phyloP scores from a whole-genome alignment of 2,329 filamentous ascomycete species.

The Calonectria henricotiae region DNA sequence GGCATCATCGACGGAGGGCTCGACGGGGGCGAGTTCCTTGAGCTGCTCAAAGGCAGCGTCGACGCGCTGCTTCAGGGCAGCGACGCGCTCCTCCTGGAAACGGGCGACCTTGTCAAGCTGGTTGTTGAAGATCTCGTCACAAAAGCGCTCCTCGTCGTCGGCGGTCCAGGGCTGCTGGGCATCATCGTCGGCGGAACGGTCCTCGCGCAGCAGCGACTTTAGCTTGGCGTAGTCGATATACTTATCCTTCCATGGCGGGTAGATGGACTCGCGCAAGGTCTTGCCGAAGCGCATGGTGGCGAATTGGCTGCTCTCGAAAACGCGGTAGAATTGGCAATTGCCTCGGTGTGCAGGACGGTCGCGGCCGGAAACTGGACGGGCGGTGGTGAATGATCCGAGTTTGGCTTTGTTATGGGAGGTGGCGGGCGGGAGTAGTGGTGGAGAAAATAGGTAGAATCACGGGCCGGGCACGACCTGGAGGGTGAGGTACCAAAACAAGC shows the following conservation, averaged over 20 bases:
- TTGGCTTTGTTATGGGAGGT: constrained; percentile 9
- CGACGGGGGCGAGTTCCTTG: constrained; percentile 79
- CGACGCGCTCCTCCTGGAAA: constrained; percentile 88
- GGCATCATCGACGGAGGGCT: constrained; percentile 67
- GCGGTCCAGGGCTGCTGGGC: constrained; percentile 83
- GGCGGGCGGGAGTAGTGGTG: constrained; percentile 5
- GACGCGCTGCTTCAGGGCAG: constrained; percentile 68
- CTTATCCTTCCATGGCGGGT: constrained; percentile 90
- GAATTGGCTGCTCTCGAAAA: neutral
- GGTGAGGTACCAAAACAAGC: neutral
- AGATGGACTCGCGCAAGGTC: constrained; percentile 85
- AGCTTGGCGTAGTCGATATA: constrained; percentile 98
- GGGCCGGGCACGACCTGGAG: constrained; percentile 1
- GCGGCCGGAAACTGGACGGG: neutral
- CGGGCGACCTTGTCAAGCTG: constrained; percentile 95
- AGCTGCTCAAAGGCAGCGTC: constrained; percentile 78
- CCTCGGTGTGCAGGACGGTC: constrained; percentile 19
- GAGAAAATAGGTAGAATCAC: constrained; percentile 2
- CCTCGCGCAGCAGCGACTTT: constrained; percentile 89
- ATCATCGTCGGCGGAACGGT: constrained; percentile 74
- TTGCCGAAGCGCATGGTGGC: constrained; percentile 89
- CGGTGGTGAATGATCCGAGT: constrained; percentile 21
- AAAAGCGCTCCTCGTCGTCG: constrained; percentile 93
- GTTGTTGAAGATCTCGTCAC: constrained; percentile 93
- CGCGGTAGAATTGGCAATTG: constrained; percentile 32